Evolutionary conservation across 2,329 filamentous ascomycete species (phyloP).

Genomic region (Trichoderma sp.): DNA sequence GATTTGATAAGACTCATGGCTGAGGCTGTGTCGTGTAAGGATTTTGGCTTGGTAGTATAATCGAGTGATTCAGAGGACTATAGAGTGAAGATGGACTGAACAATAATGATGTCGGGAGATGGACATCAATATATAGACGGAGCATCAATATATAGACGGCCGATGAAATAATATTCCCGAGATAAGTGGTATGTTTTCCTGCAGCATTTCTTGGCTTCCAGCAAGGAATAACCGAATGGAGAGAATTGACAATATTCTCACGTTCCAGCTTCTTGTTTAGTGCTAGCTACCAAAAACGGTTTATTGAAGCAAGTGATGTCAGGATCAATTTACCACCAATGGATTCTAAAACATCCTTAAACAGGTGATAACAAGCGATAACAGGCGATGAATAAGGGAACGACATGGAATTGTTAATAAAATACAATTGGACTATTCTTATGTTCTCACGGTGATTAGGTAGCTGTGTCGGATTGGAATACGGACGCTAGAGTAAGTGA

Average conservation of each 20-base stretch:
- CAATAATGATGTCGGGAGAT: background rate
- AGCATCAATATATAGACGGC: background rate
- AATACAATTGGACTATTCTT: background rate
- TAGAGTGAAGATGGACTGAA: background rate
- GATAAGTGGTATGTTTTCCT: background rate
- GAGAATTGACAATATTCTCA: background rate
- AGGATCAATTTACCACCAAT: background rate
- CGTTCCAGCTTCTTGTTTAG: background rate
- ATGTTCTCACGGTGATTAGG: background rate
- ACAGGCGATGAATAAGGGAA: background rate
- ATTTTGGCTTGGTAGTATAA: too few relatives aligned
- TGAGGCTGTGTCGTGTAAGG: background rate
- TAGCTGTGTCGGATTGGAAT: background rate
- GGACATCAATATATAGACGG: background rate
- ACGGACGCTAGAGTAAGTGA: background rate
- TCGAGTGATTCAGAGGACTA: too few relatives aligned
- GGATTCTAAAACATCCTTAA: background rate
- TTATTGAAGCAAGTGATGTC: background rate
- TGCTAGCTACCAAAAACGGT: background rate
- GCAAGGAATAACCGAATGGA: background rate
- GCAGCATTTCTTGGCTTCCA: background rate
- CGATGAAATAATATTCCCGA: background rate
- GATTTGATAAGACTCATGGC: background rate
- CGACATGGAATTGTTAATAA: background rate
- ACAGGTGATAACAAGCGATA: background rate